Percentiles rank a stretch among this genome's conserved stretches.
These are phyloP conservation scores for Fraxinus cuspidata DNA, from an alignment of 257 asterid species.

Conservation along the genomic window DNA sequence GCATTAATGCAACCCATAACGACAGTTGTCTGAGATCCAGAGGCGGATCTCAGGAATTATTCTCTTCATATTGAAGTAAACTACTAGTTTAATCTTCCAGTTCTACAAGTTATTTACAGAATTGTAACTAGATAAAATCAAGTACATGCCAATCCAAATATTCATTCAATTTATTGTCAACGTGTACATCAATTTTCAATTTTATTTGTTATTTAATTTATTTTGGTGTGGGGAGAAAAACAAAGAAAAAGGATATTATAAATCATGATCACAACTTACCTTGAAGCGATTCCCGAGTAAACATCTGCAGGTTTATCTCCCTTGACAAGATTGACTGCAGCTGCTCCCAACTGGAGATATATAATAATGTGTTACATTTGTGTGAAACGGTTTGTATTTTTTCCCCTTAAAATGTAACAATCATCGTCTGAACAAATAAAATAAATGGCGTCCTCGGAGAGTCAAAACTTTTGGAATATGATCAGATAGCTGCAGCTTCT, in stretches of 20 bases:
- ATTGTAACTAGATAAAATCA: background rate
- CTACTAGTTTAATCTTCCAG: background rate
- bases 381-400: background rate
- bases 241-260: conserved; percentile 1
- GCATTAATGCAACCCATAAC: background rate
- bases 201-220: background rate
- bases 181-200: background rate
- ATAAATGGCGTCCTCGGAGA: conserved; percentile 3
- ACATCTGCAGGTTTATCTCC: conserved; percentile 99
- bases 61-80: background rate
- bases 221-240: background rate
- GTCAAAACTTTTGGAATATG: background rate
- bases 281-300: conserved; percentile 93
- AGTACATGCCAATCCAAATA: conserved; percentile 11
- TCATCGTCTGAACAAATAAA: conserved; percentile 7
- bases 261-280: conserved; percentile 45
- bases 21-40: background rate
- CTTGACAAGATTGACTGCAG: conserved; percentile 87
- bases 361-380: conserved; percentile 21
- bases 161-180: background rate
- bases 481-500: background rate
- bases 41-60: background rate
- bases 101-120: background rate
- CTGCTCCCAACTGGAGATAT: conserved; percentile 80
- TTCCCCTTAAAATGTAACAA: conserved; percentile 17